Conservation (phyloP, 1,284 basidiomycete genomes). For the Pascua guehoae region DNA sequence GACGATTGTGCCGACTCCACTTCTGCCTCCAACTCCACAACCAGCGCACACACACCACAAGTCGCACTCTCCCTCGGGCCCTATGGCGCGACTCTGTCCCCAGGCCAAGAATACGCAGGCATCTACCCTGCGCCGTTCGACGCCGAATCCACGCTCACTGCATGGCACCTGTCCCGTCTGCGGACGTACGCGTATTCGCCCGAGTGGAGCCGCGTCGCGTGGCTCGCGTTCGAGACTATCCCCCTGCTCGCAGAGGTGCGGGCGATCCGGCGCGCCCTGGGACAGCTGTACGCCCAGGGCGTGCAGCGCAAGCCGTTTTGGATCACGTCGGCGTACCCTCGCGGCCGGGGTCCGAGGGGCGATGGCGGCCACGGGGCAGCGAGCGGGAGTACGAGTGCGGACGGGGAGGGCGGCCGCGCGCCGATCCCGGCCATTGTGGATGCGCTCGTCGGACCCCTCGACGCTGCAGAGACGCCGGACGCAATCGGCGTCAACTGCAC, state of each 20-base stretch:
- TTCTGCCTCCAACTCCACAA: constrained; percentile 44
- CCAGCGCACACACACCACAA: constrained; percentile 4
- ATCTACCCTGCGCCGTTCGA: constrained; percentile 66
- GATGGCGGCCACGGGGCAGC: constrained; percentile 51
- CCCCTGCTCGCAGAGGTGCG: constrained; percentile 64
- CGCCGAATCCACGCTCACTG: constrained; percentile 54
- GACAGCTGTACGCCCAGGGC: constrained; percentile 37
- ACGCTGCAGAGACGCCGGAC: constrained; percentile 41
- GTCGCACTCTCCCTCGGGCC: constrained; percentile 70
- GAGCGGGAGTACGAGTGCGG: background rate
- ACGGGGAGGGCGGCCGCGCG: constrained; percentile 26
- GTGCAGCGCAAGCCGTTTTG: constrained; percentile 58
- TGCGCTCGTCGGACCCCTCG: constrained; percentile 30
- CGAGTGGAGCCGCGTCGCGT: constrained; percentile 61
- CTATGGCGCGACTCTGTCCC: constrained; percentile 64
- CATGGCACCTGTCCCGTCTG: constrained; percentile 68
- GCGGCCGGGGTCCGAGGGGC: constrained; percentile 29
- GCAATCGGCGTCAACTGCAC: constrained; percentile 74
- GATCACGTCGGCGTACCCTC: constrained; percentile 68
- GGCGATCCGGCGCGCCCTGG: constrained; percentile 64
- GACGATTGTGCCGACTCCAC: background rate
- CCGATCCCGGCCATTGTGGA: constrained; percentile 49
- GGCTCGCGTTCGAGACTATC: constrained; percentile 74
- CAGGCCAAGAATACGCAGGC: constrained; percentile 69
- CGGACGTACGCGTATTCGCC: constrained; percentile 55